Conservation (phyloP, 2,329 filamentous ascomycete genomes). For the Aspergillus fumigatiaffinis region DNA sequence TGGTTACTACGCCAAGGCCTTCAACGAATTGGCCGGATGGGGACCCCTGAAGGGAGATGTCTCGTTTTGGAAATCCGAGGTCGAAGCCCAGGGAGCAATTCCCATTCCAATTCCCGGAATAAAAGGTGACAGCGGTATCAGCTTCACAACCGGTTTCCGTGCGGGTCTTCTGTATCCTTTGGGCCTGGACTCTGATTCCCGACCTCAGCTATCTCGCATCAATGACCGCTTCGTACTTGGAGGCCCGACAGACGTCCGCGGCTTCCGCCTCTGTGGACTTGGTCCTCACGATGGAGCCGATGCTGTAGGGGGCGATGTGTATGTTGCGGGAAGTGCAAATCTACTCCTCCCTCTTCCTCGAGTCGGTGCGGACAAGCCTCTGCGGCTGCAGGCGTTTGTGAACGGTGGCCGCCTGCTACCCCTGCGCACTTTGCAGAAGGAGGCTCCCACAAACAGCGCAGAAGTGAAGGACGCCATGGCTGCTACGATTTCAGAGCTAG, state of each 20-base stretch:
- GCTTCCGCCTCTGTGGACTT: conserved; percentile 84
- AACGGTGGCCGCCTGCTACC: conserved; percentile 85
- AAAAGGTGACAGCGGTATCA: conserved; percentile 69
- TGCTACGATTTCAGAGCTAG: conserved; percentile 65
- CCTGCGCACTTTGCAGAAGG: conserved; percentile 55
- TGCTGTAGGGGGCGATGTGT: conserved; percentile 85
- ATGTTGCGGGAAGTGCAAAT: conserved; percentile 82
- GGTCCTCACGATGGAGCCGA: conserved; percentile 84
- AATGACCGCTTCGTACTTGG: conserved; percentile 96
- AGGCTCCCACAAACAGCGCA: conserved; percentile 47
- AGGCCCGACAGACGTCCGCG: conserved; percentile 89
- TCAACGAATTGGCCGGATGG: conserved; percentile 80
- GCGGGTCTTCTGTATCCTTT: conserved; percentile 82
- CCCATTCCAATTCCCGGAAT: conserved; percentile 68
- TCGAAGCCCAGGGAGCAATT: conserved; percentile 73
- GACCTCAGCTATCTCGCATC: conserved; percentile 67
- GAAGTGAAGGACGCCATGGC: conserved; percentile 43
- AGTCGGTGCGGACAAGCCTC: conserved; percentile 74
- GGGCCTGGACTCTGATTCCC: conserved; percentile 53
- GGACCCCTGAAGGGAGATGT: conserved; percentile 83
- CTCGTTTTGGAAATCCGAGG: conserved; percentile 87
- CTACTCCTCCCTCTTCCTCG: conserved; percentile 80
- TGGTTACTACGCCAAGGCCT: conserved; percentile 75
- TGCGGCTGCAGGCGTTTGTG: conserved; percentile 84
- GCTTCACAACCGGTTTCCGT: conserved; percentile 75